Evolutionary conservation across 2,329 filamentous ascomycete genomes (phyloP).

Genomic region (Epichloe coenophiala): DNA sequence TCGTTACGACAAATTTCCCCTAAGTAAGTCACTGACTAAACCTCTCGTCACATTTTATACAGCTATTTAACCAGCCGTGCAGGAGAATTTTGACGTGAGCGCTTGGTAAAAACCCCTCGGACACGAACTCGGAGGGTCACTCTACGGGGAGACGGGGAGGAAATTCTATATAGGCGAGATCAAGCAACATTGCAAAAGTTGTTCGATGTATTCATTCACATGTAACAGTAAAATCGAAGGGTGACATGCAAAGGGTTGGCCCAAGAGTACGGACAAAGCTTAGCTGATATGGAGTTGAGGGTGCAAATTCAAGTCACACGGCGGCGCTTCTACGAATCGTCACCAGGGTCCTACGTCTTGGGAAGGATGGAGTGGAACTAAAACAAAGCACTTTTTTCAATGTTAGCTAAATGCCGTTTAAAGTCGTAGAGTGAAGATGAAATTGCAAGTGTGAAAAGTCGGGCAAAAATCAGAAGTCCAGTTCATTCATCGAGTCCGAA

Average conservation of each 20-base stretch:
- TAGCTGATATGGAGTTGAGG: conserved; percentile 1
- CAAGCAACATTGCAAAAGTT: conserved; percentile 1
- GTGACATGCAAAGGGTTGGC: background rate
- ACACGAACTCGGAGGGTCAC: background rate
- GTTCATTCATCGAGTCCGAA: conserved; percentile 63
- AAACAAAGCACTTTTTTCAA: conserved; percentile 2
- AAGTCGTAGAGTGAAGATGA: conserved; percentile 1
- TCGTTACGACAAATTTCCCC: conserved; percentile 91
- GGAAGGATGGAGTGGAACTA: background rate
- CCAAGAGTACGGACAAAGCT: background rate
- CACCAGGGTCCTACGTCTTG: background rate
- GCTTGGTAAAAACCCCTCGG: conserved; percentile 58
- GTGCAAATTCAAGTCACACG: background rate
- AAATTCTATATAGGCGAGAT: conserved; percentile 3
- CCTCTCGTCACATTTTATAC: background rate
- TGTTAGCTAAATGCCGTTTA: conserved; percentile 2
- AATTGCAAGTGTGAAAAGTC: background rate
- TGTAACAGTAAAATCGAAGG: conserved; percentile 8
- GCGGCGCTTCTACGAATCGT: background rate
- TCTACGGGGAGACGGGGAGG: background rate
- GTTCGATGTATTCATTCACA: conserved; percentile 3
- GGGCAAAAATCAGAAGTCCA: conserved; percentile 60
- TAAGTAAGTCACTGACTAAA: conserved; percentile 44
- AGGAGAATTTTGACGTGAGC: conserved; percentile 90
- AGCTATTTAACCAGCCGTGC: conserved; percentile 18